phyloP scores from a whole-genome alignment of 331 rosid species.

The Malus hybrid region DNA sequence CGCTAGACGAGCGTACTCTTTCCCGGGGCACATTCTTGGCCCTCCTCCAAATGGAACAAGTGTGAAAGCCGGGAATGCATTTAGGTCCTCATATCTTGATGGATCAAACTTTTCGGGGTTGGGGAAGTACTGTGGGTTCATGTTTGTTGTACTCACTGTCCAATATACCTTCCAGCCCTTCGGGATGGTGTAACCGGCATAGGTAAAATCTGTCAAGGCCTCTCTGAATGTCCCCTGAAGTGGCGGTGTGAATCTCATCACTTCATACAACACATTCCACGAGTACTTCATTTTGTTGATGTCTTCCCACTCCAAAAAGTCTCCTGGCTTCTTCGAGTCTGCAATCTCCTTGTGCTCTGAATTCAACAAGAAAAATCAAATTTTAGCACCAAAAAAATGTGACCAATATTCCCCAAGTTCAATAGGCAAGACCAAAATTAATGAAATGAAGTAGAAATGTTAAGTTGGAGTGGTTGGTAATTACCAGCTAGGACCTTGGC shows the following conservation, averaged over 20 bases:
- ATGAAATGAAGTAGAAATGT: neutral
- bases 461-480: neutral
- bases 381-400: neutral
- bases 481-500: constrained; percentile 27
- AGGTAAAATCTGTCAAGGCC: constrained; percentile 20
- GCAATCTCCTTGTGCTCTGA: constrained; percentile 24
- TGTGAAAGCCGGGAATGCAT: constrained; percentile 21
- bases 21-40: constrained; percentile 36
- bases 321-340: constrained; percentile 10
- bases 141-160: constrained; percentile 28
- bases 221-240: constrained; percentile 32
- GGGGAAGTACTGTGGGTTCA: constrained; percentile 16
- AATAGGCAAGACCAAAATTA: neutral
- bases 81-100: constrained; percentile 8
- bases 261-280: constrained; percentile 24
- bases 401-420: neutral
- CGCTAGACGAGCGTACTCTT: constrained; percentile 27
- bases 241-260: constrained; percentile 28
- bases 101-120: constrained; percentile 28
- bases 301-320: constrained; percentile 31
- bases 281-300: constrained; percentile 26
- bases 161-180: constrained; percentile 42
- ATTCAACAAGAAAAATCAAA: neutral
- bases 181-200: constrained; percentile 29
- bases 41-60: constrained; percentile 43